These are phyloP conservation scores for Rhytidiadelphus loreus DNA, from an alignment of 225 moss, liverwort and hornwort genomes.

Conservation along the genomic window DNA sequence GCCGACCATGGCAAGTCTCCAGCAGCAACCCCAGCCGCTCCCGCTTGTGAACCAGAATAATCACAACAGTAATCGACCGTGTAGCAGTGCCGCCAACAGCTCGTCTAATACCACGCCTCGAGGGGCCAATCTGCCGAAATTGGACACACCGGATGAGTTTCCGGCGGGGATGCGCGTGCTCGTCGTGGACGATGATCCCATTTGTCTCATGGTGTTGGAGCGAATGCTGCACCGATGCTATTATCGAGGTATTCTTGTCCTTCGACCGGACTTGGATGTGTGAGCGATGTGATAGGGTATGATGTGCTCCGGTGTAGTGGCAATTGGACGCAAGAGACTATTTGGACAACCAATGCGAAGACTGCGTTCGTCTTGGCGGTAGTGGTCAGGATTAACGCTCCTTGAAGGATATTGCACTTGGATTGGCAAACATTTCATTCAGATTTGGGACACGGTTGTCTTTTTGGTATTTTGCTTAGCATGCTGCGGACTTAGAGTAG, in stretches of 20 bases:
- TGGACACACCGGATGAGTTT: constrained; percentile 41
- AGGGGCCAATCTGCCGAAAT: constrained; percentile 13
- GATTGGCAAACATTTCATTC: background rate
- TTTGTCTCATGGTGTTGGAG: constrained; percentile 40
- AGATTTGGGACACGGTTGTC: background rate
- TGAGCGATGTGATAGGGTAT: background rate
- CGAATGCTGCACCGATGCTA: constrained; percentile 41
- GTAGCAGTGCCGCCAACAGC: constrained; percentile 26
- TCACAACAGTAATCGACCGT: constrained; percentile 14
- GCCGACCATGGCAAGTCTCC: constrained; percentile 11
- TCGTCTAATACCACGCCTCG: constrained; percentile 3
- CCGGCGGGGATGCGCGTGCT: constrained; percentile 63
- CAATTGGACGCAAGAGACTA: background rate
- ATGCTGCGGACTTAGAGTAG: background rate
- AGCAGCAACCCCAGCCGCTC: constrained; percentile 12
- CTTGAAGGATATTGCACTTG: background rate
- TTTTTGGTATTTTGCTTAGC: background rate
- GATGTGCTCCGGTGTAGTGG: background rate
- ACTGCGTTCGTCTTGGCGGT: background rate
- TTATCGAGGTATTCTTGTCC: constrained; percentile 34
- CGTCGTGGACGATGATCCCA: constrained; percentile 63
- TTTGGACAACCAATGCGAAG: background rate
- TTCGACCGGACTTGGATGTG: background rate
- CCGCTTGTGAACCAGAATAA: background rate
- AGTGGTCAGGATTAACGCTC: background rate